These are phyloP conservation scores for Coffea eugenioides DNA, from an alignment of 257 asterid genomes.

Conservation along the genomic window DNA sequence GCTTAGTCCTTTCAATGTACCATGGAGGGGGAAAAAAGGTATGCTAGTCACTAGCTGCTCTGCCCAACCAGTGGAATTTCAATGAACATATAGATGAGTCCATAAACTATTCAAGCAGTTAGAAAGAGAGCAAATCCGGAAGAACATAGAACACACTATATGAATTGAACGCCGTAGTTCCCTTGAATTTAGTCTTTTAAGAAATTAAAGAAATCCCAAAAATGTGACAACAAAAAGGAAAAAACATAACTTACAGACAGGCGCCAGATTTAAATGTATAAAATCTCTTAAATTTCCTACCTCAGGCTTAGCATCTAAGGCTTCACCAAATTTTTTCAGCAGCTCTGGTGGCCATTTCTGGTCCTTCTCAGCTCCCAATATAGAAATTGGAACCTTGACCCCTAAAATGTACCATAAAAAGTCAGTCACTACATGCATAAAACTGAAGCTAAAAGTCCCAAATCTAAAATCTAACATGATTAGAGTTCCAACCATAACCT, in stretches of 20 bases:
- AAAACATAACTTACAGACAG: neutral
- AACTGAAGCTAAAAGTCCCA: neutral
- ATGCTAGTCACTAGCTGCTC: too few relatives aligned
- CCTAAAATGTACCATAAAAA: constrained; percentile 26
- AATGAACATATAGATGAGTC: too few relatives aligned
- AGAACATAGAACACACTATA: neutral
- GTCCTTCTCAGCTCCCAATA: constrained; percentile 70
- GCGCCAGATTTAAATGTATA: neutral
- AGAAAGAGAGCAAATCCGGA: neutral
- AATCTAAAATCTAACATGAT: neutral
- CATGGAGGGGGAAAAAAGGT: too few relatives aligned
- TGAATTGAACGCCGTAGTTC: neutral
- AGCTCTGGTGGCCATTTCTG: constrained; percentile 41
- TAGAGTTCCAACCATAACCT: neutral
- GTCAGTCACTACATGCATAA: neutral
- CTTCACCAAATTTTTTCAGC: constrained; percentile 41
- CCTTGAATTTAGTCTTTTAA: neutral
- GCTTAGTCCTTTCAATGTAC: too few relatives aligned
- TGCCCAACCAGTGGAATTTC: too few relatives aligned
- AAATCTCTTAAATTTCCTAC: constrained; percentile 26
- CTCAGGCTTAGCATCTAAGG: constrained; percentile 48
- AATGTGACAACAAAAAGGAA: neutral
- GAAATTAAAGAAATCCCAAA: neutral
- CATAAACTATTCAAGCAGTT: neutral
- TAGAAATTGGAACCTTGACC: constrained; percentile 52